Base-by-base conservation (phyloP, 108 stramenopile species). In the Conticribra guillardii region DNA sequence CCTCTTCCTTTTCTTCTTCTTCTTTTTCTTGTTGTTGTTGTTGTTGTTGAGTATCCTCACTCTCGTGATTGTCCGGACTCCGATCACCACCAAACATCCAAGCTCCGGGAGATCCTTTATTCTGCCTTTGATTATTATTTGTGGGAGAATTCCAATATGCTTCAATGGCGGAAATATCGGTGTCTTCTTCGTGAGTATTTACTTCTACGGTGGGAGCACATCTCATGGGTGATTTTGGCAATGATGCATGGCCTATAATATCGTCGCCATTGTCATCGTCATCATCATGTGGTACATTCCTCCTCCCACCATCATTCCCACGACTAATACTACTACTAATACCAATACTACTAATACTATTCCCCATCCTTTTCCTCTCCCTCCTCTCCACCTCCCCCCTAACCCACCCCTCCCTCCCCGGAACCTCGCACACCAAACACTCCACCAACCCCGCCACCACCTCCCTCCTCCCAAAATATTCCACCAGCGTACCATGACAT, bases 401-500 rank as follows among this genome's bases (percentile, higher is more conserved):
- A 30, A 72, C 69, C 73, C 75, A 76, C 21, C 50, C 31, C 21
- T 63, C 64, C 23, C 49, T 65, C 55, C 64, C 41, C 46, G 72
- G 67, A 17, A 61, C 59, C 26, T 37, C 49, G 17, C 48, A 52
- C 32, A 86, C 77, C 22, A 91, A 60, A 69, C 89, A 94, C 41
- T 72, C 53, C 22, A 98, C 75, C 64, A 98, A 76, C 15, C 85
- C 85, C 18, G 90, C 82, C 15, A 97, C 86, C 8, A 84, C 74
- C 22, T 88, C 86, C 41, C 78, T 83, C 29, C 81, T 67, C n/a
- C 83, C 69, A 48, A 98, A 95, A 78, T 89, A 97, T 27, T 90
- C 84, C 53, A 97, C 85, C 50, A 98, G 71, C 29, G 87, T 80
- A 9, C 89, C 84, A 75, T 97, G 90, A 30, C 92, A 67, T 28